Percentiles rank a stretch among this genome's conserved stretches.
Conservation (phyloP, 2,329 filamentous ascomycete genomes). For the Aspergillus sp. region DNA sequence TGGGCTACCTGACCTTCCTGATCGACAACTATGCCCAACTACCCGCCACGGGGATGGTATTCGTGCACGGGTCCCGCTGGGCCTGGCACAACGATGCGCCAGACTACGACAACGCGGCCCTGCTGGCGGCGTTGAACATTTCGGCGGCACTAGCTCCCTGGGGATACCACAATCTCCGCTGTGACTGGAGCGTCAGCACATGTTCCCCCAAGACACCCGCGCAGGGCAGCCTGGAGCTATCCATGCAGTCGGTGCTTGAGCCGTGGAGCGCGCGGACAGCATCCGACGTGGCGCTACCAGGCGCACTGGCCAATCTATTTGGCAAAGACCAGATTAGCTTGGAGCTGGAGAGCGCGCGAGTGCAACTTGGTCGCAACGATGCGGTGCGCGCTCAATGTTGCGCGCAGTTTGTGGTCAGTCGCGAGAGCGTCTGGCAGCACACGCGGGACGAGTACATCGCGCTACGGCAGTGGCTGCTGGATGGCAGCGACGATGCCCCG, state of each 20-base stretch:
- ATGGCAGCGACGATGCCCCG: slow-evolving; percentile 28
- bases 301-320: slow-evolving; percentile 38
- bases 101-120: slow-evolving; percentile 48
- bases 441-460: slow-evolving; percentile 54
- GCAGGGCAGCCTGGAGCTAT: slow-evolving; percentile 47
- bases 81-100: slow-evolving; percentile 50
- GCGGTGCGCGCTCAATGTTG: slow-evolving; percentile 54
- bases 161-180: slow-evolving; percentile 54
- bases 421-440: slow-evolving; percentile 52
- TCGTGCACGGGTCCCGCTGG: slow-evolving; percentile 47
- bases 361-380: slow-evolving; percentile 43
- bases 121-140: slow-evolving; percentile 44
- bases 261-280: slow-evolving; percentile 48
- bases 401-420: slow-evolving; percentile 57
- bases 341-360: not conserved
- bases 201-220: slow-evolving; percentile 37
- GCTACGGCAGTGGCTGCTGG: slow-evolving; percentile 56
- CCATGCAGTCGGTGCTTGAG: slow-evolving; percentile 39
- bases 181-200: slow-evolving; percentile 53
- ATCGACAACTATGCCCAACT: slow-evolving; percentile 50
- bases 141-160: slow-evolving; percentile 37
- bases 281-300: slow-evolving; percentile 42
- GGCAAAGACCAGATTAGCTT: slow-evolving; percentile 26
- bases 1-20: slow-evolving; percentile 50
- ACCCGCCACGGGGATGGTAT: slow-evolving; percentile 42